These are phyloP conservation scores for Ilyonectria sp. DNA, from an alignment of 2,329 filamentous ascomycete genomes.

Conservation along the genomic window DNA sequence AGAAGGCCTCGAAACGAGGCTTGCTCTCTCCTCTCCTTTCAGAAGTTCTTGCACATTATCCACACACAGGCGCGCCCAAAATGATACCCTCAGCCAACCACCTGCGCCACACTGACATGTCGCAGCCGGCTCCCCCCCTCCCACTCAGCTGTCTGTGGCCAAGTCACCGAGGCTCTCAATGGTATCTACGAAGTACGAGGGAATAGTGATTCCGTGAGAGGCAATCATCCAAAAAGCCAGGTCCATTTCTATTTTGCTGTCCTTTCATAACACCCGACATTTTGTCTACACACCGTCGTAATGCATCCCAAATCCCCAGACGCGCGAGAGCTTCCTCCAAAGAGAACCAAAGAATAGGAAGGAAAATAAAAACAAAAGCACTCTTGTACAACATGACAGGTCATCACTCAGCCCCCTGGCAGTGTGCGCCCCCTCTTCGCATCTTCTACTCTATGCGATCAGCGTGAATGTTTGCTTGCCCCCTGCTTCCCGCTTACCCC, in stretches of 20 bases:
- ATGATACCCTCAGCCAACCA: neutral
- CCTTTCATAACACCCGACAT: slow-evolving; percentile 25
- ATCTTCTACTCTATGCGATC: slow-evolving; percentile 37
- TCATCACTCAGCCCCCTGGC: slow-evolving; percentile 40
- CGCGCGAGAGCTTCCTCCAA: slow-evolving; percentile 24
- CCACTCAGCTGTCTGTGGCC: slow-evolving; percentile 7
- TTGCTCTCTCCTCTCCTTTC: neutral
- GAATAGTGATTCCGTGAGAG: neutral
- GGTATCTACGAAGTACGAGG: neutral
- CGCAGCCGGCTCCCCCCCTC: too few relatives aligned
- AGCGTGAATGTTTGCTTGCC: slow-evolving; percentile 29
- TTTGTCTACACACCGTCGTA: slow-evolving; percentile 37
- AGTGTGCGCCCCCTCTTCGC: slow-evolving; percentile 30
- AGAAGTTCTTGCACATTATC: neutral
- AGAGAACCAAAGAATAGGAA: slow-evolving; percentile 19
- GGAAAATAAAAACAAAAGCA: slow-evolving; percentile 29
- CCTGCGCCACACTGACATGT: neutral
- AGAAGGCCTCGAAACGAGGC: slow-evolving; percentile 7
- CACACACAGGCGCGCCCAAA: neutral
- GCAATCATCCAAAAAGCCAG: slow-evolving; percentile 21
- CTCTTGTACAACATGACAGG: slow-evolving; percentile 43
- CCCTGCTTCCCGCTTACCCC: slow-evolving; percentile 16
- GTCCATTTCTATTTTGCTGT: slow-evolving; percentile 31
- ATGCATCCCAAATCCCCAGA: slow-evolving; percentile 28
- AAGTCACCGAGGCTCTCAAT: neutral